Conservation (phyloP, 1,284 basidiomycete species). For the Cryptococcus sp. region DNA sequence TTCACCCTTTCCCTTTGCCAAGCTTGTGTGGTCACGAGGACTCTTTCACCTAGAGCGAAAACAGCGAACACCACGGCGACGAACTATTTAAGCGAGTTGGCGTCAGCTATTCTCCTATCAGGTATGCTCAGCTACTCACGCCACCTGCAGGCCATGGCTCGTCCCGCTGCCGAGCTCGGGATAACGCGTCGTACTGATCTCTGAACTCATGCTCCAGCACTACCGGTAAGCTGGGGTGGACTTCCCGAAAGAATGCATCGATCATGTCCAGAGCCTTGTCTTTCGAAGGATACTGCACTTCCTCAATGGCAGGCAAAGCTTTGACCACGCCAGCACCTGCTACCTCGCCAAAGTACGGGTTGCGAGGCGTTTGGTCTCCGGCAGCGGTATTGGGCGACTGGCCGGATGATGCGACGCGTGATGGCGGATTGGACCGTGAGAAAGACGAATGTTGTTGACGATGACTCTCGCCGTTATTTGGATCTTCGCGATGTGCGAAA, state of each 20-base stretch:
- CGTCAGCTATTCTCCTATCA: neutral
- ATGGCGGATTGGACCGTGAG: slow-evolving; percentile 7
- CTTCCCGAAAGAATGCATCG: slow-evolving; percentile 76
- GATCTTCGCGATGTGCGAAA: slow-evolving; percentile 59
- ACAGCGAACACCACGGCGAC: slow-evolving; percentile 82
- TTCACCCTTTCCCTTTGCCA: slow-evolving; percentile 65
- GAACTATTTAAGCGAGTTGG: slow-evolving; percentile 60
- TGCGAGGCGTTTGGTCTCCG: slow-evolving; percentile 54
- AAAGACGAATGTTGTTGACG: slow-evolving; percentile 11
- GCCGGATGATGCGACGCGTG: slow-evolving; percentile 8
- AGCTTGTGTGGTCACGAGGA: slow-evolving; percentile 58
- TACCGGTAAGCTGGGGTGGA: slow-evolving; percentile 81
- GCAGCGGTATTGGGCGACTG: slow-evolving; percentile 8
- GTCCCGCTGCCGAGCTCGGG: too few relatives aligned
- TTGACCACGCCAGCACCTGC: slow-evolving; percentile 83
- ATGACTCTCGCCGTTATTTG: neutral
- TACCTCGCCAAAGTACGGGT: slow-evolving; percentile 78
- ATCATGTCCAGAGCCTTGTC: slow-evolving; percentile 83
- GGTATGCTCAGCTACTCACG: neutral
- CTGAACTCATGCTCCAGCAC: slow-evolving; percentile 80
- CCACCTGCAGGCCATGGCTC: neutral
- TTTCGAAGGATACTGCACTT: slow-evolving; percentile 80
- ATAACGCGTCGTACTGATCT: slow-evolving; percentile 61
- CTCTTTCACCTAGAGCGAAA: slow-evolving; percentile 70
- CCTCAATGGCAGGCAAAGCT: slow-evolving; percentile 76